Evolutionary conservation across 352 stramenopile genomes (phyloP), one percentile per base, ranked within the genome.

Genomic region (Globisporangium lucens): DNA sequence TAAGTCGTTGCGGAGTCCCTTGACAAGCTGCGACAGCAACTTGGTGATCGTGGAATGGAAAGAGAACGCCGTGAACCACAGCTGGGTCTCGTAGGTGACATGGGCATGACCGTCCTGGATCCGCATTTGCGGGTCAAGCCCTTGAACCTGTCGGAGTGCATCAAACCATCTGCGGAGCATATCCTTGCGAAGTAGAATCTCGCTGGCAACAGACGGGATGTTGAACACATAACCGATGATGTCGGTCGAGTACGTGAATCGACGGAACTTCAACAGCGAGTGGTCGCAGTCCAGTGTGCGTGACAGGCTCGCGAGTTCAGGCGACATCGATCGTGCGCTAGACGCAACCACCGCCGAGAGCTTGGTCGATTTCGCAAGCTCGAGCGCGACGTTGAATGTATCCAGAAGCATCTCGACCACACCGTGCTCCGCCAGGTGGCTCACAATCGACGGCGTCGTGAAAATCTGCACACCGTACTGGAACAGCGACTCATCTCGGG

Each of bases 211-310:
- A 0, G 77, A 72, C 30, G 93, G 87, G 51, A 97, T 98, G 56
- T 98, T 93, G 67, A 98, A 89, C n/a, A 98, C 93, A 72, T 98
- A 99, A 43, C 97, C 91, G 55, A 99, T 92, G 71, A 98, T 91
- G 61, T 97, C 85, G 33, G 98, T 77, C 47, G 98, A 75, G 74
- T 95, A 97, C 30, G 93, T 87, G 61, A 98, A 93, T 20, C 96
- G 84, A 65, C 97, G 97, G 64, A 98, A 97, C 69, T 95, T 95
- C 33, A 97, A 89, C n/a, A 94, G 74, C 41, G 82, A 79, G 49
- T 97, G 96, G 61, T 95, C 80, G 24, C 90, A 97, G 76, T 99
- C 94, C 35, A 98, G 77, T 38, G 78, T 85, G 27, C 81, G 74
- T 7, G 72, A 76, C 29, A 71, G 60, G 12, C 66, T 74, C 29